Conservation (phyloP, 768 basidiomycete species). For the Hydnum rufescens region DNA sequence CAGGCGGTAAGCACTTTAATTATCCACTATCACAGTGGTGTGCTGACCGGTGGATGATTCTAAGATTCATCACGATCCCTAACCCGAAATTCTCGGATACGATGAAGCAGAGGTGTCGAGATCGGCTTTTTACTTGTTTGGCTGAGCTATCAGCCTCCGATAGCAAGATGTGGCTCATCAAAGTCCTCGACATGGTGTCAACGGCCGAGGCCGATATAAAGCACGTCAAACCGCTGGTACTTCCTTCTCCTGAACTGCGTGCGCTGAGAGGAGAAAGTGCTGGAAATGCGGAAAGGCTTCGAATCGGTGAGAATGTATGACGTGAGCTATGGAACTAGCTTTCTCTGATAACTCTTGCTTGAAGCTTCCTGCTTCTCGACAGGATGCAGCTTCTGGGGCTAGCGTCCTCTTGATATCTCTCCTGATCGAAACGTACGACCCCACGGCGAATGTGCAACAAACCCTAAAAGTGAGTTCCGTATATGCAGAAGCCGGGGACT, state of each 20-base stretch:
- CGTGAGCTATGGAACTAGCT: background rate
- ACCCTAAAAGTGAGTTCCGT: conserved; percentile 1
- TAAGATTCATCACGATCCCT: conserved; percentile 42
- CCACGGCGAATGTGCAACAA: conserved; percentile 30
- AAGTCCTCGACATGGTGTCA: conserved; percentile 26
- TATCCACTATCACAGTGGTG: conserved; percentile 1
- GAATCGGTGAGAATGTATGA: too few species aligned
- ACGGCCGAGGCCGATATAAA: conserved; percentile 43
- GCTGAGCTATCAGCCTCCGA: conserved; percentile 55
- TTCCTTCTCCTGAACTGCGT: conserved; percentile 27
- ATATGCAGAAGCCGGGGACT: background rate
- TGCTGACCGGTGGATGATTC: conserved; percentile 4
- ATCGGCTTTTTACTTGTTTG: conserved; percentile 49
- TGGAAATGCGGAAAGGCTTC: conserved; percentile 13
- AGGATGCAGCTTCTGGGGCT: conserved; percentile 44
- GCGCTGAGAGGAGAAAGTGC: conserved; percentile 25
- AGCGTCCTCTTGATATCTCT: conserved; percentile 52
- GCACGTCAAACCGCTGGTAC: conserved; percentile 27
- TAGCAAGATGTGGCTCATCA: conserved; percentile 63
- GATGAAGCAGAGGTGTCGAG: conserved; percentile 44
- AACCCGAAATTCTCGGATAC: conserved; percentile 55
- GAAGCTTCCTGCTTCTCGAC: conserved; percentile 23
- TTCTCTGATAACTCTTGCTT: background rate
- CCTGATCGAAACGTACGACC: conserved; percentile 52
- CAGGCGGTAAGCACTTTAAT: background rate